These are phyloP conservation scores for Fagopyrum homotropicum DNA, from an alignment of 148 eudicot genomes.

Conservation along the genomic window DNA sequence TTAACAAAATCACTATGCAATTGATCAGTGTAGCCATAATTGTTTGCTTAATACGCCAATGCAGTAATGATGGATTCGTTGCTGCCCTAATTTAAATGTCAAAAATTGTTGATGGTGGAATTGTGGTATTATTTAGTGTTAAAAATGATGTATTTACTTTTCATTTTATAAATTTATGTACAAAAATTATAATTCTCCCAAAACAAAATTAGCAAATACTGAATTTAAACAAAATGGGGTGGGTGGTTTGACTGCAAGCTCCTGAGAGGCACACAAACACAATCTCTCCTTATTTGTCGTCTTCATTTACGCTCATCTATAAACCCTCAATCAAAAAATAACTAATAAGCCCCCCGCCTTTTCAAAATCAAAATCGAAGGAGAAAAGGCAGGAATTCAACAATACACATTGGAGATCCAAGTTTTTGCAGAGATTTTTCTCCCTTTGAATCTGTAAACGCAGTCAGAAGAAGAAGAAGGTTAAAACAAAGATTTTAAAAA, in stretches of 20 bases:
- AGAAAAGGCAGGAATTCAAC: background rate
- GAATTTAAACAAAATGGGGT: background rate
- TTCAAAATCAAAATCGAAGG: background rate
- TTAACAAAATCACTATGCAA: too few relatives aligned
- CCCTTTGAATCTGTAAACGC: background rate
- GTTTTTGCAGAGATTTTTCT: background rate
- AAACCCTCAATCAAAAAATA: background rate
- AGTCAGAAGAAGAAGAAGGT: background rate
- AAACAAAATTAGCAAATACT: too few relatives aligned
- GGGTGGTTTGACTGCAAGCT: background rate
- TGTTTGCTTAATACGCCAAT: too few relatives aligned
- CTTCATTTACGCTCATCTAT: background rate
- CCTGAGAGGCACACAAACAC: background rate
- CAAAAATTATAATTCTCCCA: too few relatives aligned
- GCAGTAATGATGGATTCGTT: too few relatives aligned
- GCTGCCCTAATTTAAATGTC: too few relatives aligned
- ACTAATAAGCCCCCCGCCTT: background rate
- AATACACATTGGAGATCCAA: background rate
- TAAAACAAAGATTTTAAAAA: background rate
- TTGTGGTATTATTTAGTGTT: too few relatives aligned
- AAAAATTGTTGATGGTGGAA: too few relatives aligned
- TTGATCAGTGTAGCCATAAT: too few relatives aligned
- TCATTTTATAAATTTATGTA: too few relatives aligned
- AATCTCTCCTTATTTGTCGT: background rate
- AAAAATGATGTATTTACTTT: too few relatives aligned